A percentile compares a stretch with the other conserved stretches of the same genome.
These are phyloP conservation scores for Cenchrus fungigraminus DNA, from an alignment of 176 grass and related monocot genomes.

Conservation along the genomic window DNA sequence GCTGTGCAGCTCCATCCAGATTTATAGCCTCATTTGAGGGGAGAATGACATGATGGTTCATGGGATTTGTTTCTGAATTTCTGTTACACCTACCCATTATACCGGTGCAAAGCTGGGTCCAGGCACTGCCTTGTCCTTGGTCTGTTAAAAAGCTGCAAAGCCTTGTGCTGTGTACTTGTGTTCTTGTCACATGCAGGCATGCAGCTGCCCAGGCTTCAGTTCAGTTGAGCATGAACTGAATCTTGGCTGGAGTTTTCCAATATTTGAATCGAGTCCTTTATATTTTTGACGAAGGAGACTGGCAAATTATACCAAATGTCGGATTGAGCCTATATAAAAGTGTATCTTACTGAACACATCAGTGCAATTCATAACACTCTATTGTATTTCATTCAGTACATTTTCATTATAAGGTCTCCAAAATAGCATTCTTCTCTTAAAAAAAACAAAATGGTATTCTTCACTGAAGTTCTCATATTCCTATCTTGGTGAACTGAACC, in stretches of 20 bases:
- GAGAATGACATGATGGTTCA: neutral
- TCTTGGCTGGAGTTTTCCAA: neutral
- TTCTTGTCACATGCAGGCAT: neutral
- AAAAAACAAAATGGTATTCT: no score
- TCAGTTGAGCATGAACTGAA: neutral
- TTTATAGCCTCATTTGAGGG: constrained; percentile 34
- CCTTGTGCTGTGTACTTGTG: constrained; percentile 4
- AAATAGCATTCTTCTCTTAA: no score
- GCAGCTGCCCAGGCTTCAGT: neutral
- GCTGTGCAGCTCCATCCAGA: neutral
- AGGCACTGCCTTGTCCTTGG: neutral
- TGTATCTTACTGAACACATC: no score
- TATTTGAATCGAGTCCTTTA: no score
- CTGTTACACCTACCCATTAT: constrained; percentile 36
- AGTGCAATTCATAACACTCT: no score
- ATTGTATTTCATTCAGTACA: no score
- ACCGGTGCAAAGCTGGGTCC: neutral
- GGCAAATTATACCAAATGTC: no score
- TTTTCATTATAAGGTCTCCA: no score
- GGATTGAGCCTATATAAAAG: no score
- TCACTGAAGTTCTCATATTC: no score
- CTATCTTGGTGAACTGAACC: no score
- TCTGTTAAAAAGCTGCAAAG: constrained; percentile 4
- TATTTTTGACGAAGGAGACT: no score
- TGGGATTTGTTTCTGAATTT: neutral